Conservation (phyloP, 2,329 filamentous ascomycete genomes). For the Pyrenochaeta sp. region DNA sequence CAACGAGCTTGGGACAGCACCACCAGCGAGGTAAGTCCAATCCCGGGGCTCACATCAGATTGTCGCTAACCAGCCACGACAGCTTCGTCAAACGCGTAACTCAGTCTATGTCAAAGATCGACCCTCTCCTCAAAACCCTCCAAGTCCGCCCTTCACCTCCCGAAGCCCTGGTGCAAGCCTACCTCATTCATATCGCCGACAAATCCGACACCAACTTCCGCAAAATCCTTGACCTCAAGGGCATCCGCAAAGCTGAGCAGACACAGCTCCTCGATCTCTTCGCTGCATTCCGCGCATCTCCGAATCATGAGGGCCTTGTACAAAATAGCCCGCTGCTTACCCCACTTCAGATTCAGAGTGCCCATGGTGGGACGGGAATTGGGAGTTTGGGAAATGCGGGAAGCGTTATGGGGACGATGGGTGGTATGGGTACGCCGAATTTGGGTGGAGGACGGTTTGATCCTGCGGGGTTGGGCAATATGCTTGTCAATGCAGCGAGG, state of each 20-base stretch:
- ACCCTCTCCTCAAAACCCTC: constrained; percentile 92
- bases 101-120: constrained; percentile 83
- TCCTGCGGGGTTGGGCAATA: constrained; percentile 82
- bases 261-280: constrained; percentile 86
- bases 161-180: constrained; percentile 94
- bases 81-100: constrained; percentile 88
- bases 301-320: constrained; percentile 71
- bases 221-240: constrained; percentile 95
- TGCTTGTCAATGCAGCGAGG: constrained; percentile 84
- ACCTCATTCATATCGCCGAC: constrained; percentile 96
- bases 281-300: constrained; percentile 78
- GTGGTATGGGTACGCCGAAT: constrained; percentile 40
- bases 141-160: constrained; percentile 92
- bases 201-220: constrained; percentile 93
- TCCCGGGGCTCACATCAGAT: background rate
- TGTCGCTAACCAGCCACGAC: constrained; percentile 43
- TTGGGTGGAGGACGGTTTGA: constrained; percentile 69
- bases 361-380: constrained; percentile 53
- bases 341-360: constrained; percentile 43
- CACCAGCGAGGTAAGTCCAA: constrained; percentile 55
- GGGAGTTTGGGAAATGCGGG: constrained; percentile 50
- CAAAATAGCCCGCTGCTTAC: constrained; percentile 48
- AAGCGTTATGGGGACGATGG: constrained; percentile 42
- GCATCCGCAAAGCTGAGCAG: constrained; percentile 83
- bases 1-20: constrained; percentile 66